These are phyloP conservation scores for Podila epicladia DNA, from an alignment of 192 early-diverging fungal genomes.

Conservation along the genomic window DNA sequence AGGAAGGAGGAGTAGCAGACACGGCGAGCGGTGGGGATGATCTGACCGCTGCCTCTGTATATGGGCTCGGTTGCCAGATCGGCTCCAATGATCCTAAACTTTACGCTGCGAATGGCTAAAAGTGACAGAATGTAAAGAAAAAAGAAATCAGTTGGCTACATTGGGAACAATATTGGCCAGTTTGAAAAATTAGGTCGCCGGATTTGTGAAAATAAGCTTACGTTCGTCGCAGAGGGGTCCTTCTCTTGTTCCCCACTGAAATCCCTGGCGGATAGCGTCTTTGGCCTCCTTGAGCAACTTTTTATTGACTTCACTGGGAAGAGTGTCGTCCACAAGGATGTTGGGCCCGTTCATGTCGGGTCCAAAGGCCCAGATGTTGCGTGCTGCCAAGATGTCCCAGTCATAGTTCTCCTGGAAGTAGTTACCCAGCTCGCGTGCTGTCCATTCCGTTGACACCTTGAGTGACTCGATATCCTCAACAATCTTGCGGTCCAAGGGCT, in stretches of 20 bases:
- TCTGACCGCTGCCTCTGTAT: constrained; percentile 94
- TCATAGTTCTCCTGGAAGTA: constrained; percentile 87
- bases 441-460: constrained; percentile 77
- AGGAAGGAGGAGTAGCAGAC: constrained; percentile 98
- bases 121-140: neutral
- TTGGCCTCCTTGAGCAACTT: constrained; percentile 77
- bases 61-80: constrained; percentile 87
- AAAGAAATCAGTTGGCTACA: constrained; percentile 3
- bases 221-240: constrained; percentile 98
- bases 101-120: constrained; percentile 91
- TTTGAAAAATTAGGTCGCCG: neutral
- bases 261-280: constrained; percentile 94
- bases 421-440: constrained; percentile 76
- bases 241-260: constrained; percentile 97
- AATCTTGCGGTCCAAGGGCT: constrained; percentile 91
- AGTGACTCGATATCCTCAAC: constrained; percentile 92
- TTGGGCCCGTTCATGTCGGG: constrained; percentile 94
- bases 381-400: constrained; percentile 94
- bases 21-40: constrained; percentile 96
- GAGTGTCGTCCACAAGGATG: constrained; percentile 94
- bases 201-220: constrained; percentile 48
- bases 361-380: constrained; percentile 99
- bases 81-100: constrained; percentile 93
- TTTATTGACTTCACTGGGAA: constrained; percentile 92
- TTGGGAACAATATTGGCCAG: neutral